These are phyloP conservation scores for Microcos paniculata DNA, from an alignment of 345 rosid genomes.

Conservation along the genomic window DNA sequence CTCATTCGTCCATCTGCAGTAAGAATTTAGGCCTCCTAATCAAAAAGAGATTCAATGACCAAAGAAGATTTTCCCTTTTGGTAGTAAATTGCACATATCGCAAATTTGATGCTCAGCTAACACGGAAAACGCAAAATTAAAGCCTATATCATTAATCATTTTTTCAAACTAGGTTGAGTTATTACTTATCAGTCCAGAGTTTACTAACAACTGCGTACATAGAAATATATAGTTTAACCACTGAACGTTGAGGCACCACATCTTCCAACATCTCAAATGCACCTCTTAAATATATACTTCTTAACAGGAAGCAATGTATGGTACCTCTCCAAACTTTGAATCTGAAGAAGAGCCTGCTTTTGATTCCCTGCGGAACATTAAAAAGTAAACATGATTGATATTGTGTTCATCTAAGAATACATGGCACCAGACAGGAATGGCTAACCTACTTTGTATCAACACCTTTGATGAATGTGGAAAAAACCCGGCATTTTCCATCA, in stretches of 20 bases:
- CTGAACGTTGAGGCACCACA: not conserved
- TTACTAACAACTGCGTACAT: not conserved
- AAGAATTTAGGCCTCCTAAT: not conserved
- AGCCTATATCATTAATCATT: not conserved
- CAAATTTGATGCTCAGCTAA: not conserved
- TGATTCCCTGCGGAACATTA: slow-evolving; percentile 57
- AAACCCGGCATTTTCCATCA: slow-evolving; percentile 95
- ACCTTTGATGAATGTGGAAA: slow-evolving; percentile 97
- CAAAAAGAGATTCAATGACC: slow-evolving; percentile 7
- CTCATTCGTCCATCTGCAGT: not conserved
- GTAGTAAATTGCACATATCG: not conserved
- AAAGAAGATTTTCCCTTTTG: not conserved
- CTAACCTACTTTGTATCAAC: slow-evolving; percentile 76
- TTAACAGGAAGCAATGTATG: slow-evolving; percentile 20
- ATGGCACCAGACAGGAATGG: not conserved
- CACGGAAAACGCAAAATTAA: not conserved
- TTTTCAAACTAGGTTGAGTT: not conserved
- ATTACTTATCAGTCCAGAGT: not conserved
- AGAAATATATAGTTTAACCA: slow-evolving; percentile 1
- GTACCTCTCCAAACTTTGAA: slow-evolving; percentile 94
- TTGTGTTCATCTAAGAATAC: slow-evolving; percentile 10
- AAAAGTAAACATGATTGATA: slow-evolving; percentile 24
- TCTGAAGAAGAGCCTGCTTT: slow-evolving; percentile 67
- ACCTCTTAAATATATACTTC: not conserved
- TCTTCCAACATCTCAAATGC: slow-evolving; percentile 11